Conservation (phyloP, 2,329 filamentous ascomycete species). For the Endoconidiophora polonica region DNA sequence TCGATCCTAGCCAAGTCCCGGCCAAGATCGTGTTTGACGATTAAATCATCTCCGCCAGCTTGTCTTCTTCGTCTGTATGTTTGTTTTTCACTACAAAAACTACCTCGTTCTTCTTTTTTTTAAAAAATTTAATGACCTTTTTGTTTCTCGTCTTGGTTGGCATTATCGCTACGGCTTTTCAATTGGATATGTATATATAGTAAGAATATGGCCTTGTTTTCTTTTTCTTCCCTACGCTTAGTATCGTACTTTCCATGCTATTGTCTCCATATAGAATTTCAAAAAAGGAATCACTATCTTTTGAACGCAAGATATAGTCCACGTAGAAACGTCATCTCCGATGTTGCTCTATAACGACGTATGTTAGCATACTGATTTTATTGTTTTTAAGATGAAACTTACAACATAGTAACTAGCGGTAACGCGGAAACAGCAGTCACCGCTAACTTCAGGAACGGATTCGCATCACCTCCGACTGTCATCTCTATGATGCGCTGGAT, state of each 20-base stretch:
- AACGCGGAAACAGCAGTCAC: slow-evolving; percentile 33
- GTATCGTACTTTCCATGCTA: no score
- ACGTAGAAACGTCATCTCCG: slow-evolving; percentile 8
- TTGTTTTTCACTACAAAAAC: neutral
- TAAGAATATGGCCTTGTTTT: slow-evolving; percentile 1
- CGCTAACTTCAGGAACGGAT: slow-evolving; percentile 21
- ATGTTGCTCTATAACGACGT: neutral
- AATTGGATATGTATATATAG: slow-evolving; percentile 3
- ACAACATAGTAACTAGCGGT: slow-evolving; percentile 41
- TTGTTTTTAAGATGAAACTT: slow-evolving; percentile 24
- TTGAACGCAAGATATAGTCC: neutral
- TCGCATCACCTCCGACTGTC: neutral
- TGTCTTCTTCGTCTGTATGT: slow-evolving; percentile 4
- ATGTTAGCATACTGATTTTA: slow-evolving; percentile 6
- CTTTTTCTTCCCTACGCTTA: neutral
- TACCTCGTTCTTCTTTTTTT: neutral
- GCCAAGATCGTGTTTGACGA: slow-evolving; percentile 76
- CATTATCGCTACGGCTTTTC: neutral
- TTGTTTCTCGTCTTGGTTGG: neutral
- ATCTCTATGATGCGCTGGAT: slow-evolving; percentile 18
- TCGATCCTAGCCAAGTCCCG: slow-evolving; percentile 64
- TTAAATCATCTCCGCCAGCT: slow-evolving; percentile 2
- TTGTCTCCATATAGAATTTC: no score
- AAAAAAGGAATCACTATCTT: neutral
- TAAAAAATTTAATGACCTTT: neutral